Evolutionary conservation across 306 rosid species (phyloP).

Genomic region (Dalbergia oliveri): DNA sequence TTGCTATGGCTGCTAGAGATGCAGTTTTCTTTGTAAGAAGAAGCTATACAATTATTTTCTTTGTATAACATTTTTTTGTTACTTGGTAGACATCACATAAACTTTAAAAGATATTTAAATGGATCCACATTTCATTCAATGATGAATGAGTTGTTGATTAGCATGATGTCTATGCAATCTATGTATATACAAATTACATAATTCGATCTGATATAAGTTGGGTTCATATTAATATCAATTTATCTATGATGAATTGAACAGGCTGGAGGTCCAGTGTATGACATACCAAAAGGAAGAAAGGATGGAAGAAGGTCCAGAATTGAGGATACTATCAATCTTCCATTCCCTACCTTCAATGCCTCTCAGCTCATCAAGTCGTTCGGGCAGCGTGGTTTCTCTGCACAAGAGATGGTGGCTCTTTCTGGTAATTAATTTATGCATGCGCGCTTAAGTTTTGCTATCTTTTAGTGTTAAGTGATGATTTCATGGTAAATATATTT

Average conservation of each 20-base stretch:
- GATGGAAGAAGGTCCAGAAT: slow-evolving; percentile 87
- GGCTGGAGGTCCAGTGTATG: slow-evolving; percentile 90
- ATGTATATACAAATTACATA: too few relatives aligned
- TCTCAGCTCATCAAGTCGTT: slow-evolving; percentile 71
- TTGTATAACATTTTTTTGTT: not conserved
- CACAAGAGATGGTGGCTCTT: slow-evolving; percentile 84
- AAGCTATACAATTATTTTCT: not conserved
- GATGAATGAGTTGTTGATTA: too few relatives aligned
- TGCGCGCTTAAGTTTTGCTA: not conserved
- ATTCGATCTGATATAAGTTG: not conserved
- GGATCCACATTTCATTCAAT: too few relatives aligned
- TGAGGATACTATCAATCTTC: slow-evolving; percentile 81
- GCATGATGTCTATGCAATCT: too few relatives aligned
- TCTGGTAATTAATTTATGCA: slow-evolving; percentile 60
- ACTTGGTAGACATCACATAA: too few relatives aligned
- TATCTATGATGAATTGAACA: slow-evolving; percentile 41
- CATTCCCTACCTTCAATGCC: slow-evolving; percentile 78
- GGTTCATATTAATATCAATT: not conserved
- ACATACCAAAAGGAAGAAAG: slow-evolving; percentile 81
- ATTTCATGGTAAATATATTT: not conserved
- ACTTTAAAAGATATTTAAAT: too few relatives aligned
- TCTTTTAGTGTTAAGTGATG: not conserved
- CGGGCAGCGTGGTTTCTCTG: slow-evolving; percentile 70
- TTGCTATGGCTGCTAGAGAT: slow-evolving; percentile 85
- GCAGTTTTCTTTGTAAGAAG: slow-evolving; percentile 74